These are phyloP conservation scores for Coffea canephora DNA, from an alignment of 257 asterid genomes.

Conservation along the genomic window DNA sequence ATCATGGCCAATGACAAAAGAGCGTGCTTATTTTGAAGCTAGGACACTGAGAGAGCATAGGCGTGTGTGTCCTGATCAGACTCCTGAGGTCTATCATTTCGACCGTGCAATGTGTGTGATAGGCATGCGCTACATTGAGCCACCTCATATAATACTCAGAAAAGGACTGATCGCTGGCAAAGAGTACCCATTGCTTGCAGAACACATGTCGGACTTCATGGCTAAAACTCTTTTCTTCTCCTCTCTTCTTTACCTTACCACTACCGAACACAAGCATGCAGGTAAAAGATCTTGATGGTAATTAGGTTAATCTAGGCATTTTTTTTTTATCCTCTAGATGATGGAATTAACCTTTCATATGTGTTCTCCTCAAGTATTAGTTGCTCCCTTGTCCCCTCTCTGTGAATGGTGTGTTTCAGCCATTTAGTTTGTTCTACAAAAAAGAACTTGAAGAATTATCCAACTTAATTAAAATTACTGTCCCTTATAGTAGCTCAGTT, in stretches of 20 bases:
- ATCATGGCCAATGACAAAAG: slow-evolving; percentile 98
- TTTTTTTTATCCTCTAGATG: neutral
- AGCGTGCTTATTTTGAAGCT: slow-evolving; percentile 90
- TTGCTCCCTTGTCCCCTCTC: neutral
- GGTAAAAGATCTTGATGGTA: slow-evolving; percentile 39
- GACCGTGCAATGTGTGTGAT: slow-evolving; percentile 85
- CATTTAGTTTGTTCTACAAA: neutral
- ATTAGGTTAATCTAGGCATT: neutral
- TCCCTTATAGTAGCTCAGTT: neutral
- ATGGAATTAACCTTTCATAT: neutral
- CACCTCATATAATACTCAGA: slow-evolving; percentile 89
- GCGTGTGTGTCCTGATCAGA: slow-evolving; percentile 70
- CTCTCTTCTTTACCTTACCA: slow-evolving; percentile 82
- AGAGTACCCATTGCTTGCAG: slow-evolving; percentile 85
- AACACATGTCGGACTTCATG: slow-evolving; percentile 79
- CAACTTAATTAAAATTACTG: neutral
- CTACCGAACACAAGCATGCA: slow-evolving; percentile 80
- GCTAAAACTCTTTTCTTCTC: slow-evolving; percentile 82
- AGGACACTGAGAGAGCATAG: slow-evolving; percentile 62
- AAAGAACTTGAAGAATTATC: neutral
- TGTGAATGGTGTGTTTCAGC: neutral
- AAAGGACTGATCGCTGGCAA: slow-evolving; percentile 87
- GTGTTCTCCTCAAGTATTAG: neutral
- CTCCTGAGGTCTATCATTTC: slow-evolving; percentile 94
- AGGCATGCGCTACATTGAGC: slow-evolving; percentile 90